These are phyloP conservation scores for Penicillium diatomitis DNA, from an alignment of 495 filamentous ascomycete species.

Conservation along the genomic window DNA sequence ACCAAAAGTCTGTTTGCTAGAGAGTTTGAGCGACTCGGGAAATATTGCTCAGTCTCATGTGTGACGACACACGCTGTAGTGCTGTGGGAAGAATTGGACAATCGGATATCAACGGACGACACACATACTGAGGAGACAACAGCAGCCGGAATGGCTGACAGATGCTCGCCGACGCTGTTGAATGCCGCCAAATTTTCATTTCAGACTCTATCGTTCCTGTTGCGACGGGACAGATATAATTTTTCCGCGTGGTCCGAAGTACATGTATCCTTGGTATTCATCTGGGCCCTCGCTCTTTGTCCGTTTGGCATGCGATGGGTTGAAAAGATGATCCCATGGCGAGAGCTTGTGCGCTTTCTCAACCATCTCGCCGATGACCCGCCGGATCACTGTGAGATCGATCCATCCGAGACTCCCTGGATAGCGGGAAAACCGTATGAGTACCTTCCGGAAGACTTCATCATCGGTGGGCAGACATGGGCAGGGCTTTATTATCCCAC, in stretches of 20 bases:
- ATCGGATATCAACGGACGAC: too few relatives aligned
- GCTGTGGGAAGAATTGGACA: too few relatives aligned
- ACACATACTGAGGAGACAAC: too few relatives aligned
- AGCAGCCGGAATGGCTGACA: too few relatives aligned
- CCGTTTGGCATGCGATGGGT: conserved; percentile 43
- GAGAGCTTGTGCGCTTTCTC: conserved; percentile 49
- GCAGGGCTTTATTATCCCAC: conserved; percentile 57
- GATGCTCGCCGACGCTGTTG: too few relatives aligned
- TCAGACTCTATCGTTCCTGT: conserved; percentile 41
- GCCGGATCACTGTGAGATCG: conserved; percentile 35
- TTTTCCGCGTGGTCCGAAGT: conserved; percentile 43
- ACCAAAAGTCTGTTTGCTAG: conserved; percentile 32
- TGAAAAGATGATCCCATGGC: conserved; percentile 59
- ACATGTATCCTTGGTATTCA: conserved; percentile 62
- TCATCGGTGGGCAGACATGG: conserved; percentile 69
- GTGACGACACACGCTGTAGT: too few relatives aligned
- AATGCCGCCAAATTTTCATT: conserved; percentile 23
- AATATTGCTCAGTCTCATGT: too few relatives aligned
- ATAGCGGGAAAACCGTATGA: conserved; percentile 39
- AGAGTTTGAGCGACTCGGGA: conserved; percentile 14
- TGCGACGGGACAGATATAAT: conserved; percentile 21
- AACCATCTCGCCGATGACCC: conserved; percentile 49
- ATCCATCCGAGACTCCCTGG: conserved; percentile 41
- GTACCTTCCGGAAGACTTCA: conserved; percentile 80
- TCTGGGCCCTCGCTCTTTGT: conserved; percentile 48